Evolutionary conservation across 2,329 filamentous ascomycete species (phyloP), one percentile per base, ranked within the genome.

Genomic region (Botrytis fabae): DNA sequence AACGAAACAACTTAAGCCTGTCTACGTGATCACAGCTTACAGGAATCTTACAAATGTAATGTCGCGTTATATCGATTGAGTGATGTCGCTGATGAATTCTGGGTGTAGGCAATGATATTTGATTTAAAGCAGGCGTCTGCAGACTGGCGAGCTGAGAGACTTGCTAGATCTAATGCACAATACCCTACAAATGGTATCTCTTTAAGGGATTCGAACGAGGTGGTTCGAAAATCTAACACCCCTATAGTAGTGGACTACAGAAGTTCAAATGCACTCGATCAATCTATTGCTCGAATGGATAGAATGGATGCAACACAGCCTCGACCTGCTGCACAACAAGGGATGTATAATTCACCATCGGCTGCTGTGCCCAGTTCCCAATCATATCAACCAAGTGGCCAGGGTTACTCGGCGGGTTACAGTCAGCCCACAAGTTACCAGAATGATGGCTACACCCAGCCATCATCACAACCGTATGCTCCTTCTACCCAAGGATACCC

Each of bases 11-110:
- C 84, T 88, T 76, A 89, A 90, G 75, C 87, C 89, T 79, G 92
- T 92, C 78, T 94, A 92, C 84, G 93, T 89, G 82, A 93, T 94
- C 81, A 93, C 90, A 66, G 92, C 91, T 75, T 94, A 94, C 83
- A 88, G 92, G 76, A 93, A 93, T 81, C 83, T 94, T 80, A 94
- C 92, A 78, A 90, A 91, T 79, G 92, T 94, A 87, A 78, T 78
- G 75, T 72, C 73, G 70, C 74, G 84, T 63, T 64, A 75, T 71
- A 74, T 46, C 28, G 44, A 70, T 64, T 25, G 40, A 62, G 61
- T 54, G 25, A 74, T 68, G 25, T 42, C 73, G 73, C 78, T 80
- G 70, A 79, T 74, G 35, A 59, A 72, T 61, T 40, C 54, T 44
- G 68, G 14, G 70, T 73, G 70, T 75, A 87, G 86, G 85, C 85